Conservation (phyloP, 345 rosid genomes). For the Turritis glabra region DNA sequence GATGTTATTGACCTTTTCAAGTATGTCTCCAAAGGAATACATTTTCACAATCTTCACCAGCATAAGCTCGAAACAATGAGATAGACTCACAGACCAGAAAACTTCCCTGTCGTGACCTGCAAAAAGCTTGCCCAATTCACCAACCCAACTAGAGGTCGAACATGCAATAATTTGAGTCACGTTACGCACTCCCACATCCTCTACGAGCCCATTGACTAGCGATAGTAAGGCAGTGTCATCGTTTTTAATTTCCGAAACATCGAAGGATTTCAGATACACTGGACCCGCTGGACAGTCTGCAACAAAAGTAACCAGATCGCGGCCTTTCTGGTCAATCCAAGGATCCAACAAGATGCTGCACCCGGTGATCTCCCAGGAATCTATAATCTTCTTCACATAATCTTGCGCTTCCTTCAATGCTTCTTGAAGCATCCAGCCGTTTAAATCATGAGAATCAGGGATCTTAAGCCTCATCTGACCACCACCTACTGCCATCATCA, state of each 20-base stretch:
- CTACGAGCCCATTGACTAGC: conserved; percentile 44
- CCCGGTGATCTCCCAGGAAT: conserved; percentile 61
- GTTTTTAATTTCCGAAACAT: conserved; percentile 39
- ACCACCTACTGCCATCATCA: conserved; percentile 35
- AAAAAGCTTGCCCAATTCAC: conserved; percentile 45
- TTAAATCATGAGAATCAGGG: conserved; percentile 41
- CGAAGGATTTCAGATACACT: conserved; percentile 49
- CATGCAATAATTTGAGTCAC: conserved; percentile 55
- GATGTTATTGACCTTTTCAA: conserved; percentile 38
- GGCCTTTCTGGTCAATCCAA: conserved; percentile 57
- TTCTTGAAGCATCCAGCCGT: conserved; percentile 46
- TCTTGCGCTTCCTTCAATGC: conserved; percentile 43
- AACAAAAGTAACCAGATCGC: conserved; percentile 50
- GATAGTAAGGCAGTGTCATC: conserved; percentile 37
- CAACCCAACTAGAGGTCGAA: conserved; percentile 58
- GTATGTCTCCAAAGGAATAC: conserved; percentile 25
- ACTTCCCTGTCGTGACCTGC: conserved; percentile 31
- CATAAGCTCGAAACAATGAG: conserved; percentile 62
- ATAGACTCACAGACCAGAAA: conserved; percentile 63
- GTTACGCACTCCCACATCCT: conserved; percentile 53
- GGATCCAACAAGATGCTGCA: conserved; percentile 70
- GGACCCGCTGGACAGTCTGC: conserved; percentile 58
- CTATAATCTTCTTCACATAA: conserved; percentile 43
- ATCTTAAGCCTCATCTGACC: conserved; percentile 21
- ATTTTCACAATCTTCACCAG: conserved; percentile 44